Percentiles rank a stretch among this genome's conserved stretches.
These are phyloP conservation scores for Zoysia matrella DNA, from an alignment of 202 grass and related monocot genomes.

Conservation along the genomic window DNA sequence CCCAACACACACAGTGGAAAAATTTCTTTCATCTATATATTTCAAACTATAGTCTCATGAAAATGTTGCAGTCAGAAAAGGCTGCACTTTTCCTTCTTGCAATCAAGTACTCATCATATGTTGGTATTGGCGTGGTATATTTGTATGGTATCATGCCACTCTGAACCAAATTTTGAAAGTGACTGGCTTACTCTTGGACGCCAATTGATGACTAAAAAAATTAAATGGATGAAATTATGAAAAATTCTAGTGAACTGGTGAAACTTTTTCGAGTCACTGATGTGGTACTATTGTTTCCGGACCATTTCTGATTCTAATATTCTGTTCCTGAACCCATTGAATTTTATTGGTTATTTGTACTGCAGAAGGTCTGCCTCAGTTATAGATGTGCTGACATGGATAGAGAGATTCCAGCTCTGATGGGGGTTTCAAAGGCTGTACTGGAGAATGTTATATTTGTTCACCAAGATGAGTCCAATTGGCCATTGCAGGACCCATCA, in stretches of 20 bases:
- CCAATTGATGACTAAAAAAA: not conserved
- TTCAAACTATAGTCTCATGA: too few species aligned
- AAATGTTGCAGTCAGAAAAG: too few species aligned
- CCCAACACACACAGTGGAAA: too few species aligned
- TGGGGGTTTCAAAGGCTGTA: slow-evolving; percentile 99
- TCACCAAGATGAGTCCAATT: slow-evolving; percentile 98
- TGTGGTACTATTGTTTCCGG: not conserved
- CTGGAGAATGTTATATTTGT: slow-evolving; percentile 99
- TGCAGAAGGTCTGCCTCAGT: slow-evolving; percentile 96
- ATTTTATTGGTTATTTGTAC: slow-evolving; percentile 36
- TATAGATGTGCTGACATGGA: slow-evolving; percentile 99
- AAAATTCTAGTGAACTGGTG: not conserved
- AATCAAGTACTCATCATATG: too few species aligned
- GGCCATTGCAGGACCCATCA: slow-evolving; percentile 92
- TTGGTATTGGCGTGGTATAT: not conserved
- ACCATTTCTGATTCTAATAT: not conserved
- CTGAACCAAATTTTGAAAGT: slow-evolving; percentile 18
- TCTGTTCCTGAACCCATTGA: slow-evolving; percentile 14
- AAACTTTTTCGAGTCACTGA: not conserved
- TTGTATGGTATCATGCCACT: slow-evolving; percentile 8
- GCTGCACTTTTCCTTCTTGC: too few species aligned
- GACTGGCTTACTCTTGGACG: slow-evolving; percentile 7
- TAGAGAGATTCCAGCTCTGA: slow-evolving; percentile 92
- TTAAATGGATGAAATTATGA: not conserved
- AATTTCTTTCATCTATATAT: too few species aligned